Base-by-base conservation (phyloP, 2,329 filamentous ascomycete species). In the Calcarisporium arbuscula region DNA sequence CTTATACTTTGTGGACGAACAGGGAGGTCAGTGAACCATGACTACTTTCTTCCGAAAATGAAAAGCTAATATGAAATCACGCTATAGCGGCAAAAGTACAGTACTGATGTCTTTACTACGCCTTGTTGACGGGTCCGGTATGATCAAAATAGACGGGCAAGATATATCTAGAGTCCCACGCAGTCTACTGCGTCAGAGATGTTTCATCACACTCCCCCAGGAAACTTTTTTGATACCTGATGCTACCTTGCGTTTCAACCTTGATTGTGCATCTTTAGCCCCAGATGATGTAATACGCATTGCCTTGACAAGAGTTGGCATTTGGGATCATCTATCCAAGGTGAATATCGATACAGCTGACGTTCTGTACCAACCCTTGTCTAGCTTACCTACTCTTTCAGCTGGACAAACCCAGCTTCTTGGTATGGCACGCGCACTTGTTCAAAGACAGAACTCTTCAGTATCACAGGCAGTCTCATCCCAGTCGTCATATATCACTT, bases 401-500 rank as follows among this genome's bases (percentile, higher is more conserved):
- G 46, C 46, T 1, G 57, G 58, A 4, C 56, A 61, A 36, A 35
- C 43, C 3, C 57, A 61, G 32, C 47, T 61, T 1, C 44, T 61
- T 16, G 51, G 51, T 4, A 41, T 62, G 3, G 49, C 52, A 6
- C 45, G 58, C 7, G 53, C 54, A 6, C 29, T 60, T 5, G 29
- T 56, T 2, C 45, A 55, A 17, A 47, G 45, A n/a, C n/a, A n/a
- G n/a, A n/a, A n/a, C n/a, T n/a, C n/a, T n/a, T n/a, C n/a, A n/a
- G n/a, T n/a, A n/a, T n/a, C n/a, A n/a, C n/a, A n/a, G n/a, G n/a
- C n/a, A n/a, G n/a, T n/a, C n/a, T n/a, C n/a, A n/a, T n/a, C n/a
- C n/a, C 8, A 26, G 4, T 8, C 25, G 26, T 14, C 31, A 8
- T n/a, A n/a, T n/a, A n/a, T n/a, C n/a, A n/a, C n/a, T n/a, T n/a